Conservation (phyloP, 2,329 filamentous ascomycete genomes). For the Penicillium sp. region DNA sequence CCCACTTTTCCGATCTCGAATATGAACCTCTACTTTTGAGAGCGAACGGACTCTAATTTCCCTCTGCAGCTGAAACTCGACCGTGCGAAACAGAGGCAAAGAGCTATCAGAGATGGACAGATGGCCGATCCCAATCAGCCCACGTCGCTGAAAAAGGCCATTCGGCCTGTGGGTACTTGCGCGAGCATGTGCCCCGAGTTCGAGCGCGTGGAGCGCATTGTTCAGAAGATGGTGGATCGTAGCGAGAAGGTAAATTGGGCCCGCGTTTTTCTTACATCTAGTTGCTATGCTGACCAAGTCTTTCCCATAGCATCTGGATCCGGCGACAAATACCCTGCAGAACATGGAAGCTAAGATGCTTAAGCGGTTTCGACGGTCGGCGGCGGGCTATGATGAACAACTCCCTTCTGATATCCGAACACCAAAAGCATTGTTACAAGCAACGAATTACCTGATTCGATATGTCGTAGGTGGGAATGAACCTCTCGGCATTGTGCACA, state of each 20-base stretch:
- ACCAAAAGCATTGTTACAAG: slow-evolving; percentile 53
- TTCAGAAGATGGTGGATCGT: slow-evolving; percentile 64
- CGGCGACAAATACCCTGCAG: slow-evolving; percentile 38
- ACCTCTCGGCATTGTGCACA: slow-evolving; percentile 58
- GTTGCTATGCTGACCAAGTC: slow-evolving; percentile 18
- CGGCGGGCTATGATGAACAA: slow-evolving; percentile 65
- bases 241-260: slow-evolving; percentile 57
- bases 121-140: slow-evolving; percentile 64
- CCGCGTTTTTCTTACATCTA: not conserved
- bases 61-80: slow-evolving; percentile 51
- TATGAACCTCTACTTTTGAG: slow-evolving; percentile 4
- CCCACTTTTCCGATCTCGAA: not conserved
- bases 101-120: slow-evolving; percentile 57
- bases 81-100: slow-evolving; percentile 54
- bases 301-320: slow-evolving; percentile 38
- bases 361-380: slow-evolving; percentile 65
- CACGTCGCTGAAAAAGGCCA: slow-evolving; percentile 62
- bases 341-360: slow-evolving; percentile 57
- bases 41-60: not conserved
- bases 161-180: slow-evolving; percentile 65
- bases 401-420: slow-evolving; percentile 66
- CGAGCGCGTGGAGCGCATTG: slow-evolving; percentile 64
- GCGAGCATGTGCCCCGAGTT: slow-evolving; percentile 67
- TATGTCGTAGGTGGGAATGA: slow-evolving; percentile 56
- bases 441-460: slow-evolving; percentile 54